Evolutionary conservation across 2,329 filamentous ascomycete species (phyloP).

Genomic region (Talaromyces pinophilus): DNA sequence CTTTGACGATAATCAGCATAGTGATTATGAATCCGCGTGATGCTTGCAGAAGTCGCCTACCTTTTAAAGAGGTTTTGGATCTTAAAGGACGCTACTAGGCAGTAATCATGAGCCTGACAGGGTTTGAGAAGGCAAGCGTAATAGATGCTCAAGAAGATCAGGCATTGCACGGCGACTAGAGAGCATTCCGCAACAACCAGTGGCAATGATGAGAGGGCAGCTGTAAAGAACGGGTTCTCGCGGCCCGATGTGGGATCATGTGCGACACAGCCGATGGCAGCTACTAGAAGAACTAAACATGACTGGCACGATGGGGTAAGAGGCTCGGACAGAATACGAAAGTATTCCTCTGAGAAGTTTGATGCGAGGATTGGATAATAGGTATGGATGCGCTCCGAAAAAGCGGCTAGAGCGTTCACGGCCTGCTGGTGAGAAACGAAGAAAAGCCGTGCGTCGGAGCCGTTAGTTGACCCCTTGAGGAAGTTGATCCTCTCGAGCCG

Average conservation of each 20-base stretch:
- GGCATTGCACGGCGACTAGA: slow-evolving; percentile 31
- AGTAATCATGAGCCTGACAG: slow-evolving; percentile 36
- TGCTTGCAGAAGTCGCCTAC: background rate
- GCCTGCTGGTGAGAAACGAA: slow-evolving; percentile 29
- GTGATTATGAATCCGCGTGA: background rate
- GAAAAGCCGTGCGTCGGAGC: slow-evolving; percentile 21
- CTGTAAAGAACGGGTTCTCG: slow-evolving; percentile 26
- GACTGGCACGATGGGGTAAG: slow-evolving; percentile 27
- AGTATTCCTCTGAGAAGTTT: slow-evolving; percentile 29
- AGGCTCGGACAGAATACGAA: slow-evolving; percentile 26
- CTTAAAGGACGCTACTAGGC: slow-evolving; percentile 33
- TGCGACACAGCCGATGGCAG: slow-evolving; percentile 30
- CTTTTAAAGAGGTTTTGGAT: slow-evolving; percentile 32
- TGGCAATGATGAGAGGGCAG: slow-evolving; percentile 28
- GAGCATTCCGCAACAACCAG: slow-evolving; percentile 29
- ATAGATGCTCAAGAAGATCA: slow-evolving; percentile 32
- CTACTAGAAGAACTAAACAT: slow-evolving; percentile 32
- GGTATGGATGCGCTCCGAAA: slow-evolving; percentile 31
- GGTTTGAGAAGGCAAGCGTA: slow-evolving; percentile 32
- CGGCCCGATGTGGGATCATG: slow-evolving; percentile 23
- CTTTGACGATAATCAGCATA: background rate
- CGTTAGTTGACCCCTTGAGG: background rate
- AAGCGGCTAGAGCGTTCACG: slow-evolving; percentile 27
- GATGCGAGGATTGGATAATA: slow-evolving; percentile 33
- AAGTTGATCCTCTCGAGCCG: slow-evolving; percentile 2